Conservation (phyloP, 306 rosid species). For the Begonia peltatifolia region DNA sequence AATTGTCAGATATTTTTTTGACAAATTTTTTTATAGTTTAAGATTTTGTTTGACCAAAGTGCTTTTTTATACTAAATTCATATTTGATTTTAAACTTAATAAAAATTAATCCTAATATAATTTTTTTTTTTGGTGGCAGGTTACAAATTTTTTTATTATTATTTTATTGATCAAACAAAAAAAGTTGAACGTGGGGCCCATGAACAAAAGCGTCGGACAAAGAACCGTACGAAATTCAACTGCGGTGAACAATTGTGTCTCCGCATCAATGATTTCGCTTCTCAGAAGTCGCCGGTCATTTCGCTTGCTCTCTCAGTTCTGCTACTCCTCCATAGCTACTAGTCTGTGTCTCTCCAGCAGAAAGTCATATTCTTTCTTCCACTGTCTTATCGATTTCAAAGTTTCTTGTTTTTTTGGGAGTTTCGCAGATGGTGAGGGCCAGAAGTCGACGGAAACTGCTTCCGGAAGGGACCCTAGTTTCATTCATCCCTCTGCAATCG, state of each 20-base stretch:
- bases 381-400: background rate
- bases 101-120: too few species aligned
- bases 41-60: too few species aligned
- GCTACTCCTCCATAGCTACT: slow-evolving; percentile 21
- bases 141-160: too few species aligned
- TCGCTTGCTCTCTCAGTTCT: slow-evolving; percentile 15
- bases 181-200: too few species aligned
- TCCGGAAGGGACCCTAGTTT: slow-evolving; percentile 12
- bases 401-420: background rate
- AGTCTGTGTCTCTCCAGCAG: slow-evolving; percentile 1
- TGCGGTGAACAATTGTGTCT: background rate
- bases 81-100: too few species aligned
- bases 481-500: slow-evolving; percentile 54
- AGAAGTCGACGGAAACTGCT: slow-evolving; percentile 11
- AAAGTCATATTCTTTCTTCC: slow-evolving; percentile 1
- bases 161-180: too few species aligned
- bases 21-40: too few species aligned
- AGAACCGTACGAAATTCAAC: too few species aligned
- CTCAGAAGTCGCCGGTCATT: slow-evolving; percentile 18
- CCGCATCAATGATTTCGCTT: slow-evolving; percentile 24
- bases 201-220: too few species aligned
- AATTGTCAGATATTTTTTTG: too few species aligned
- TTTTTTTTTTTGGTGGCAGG: too few species aligned
- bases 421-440: slow-evolving; percentile 22
- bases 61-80: too few species aligned